Base-by-base conservation (phyloP, 768 basidiomycete genomes). In the Daedaleopsis sinensis region DNA sequence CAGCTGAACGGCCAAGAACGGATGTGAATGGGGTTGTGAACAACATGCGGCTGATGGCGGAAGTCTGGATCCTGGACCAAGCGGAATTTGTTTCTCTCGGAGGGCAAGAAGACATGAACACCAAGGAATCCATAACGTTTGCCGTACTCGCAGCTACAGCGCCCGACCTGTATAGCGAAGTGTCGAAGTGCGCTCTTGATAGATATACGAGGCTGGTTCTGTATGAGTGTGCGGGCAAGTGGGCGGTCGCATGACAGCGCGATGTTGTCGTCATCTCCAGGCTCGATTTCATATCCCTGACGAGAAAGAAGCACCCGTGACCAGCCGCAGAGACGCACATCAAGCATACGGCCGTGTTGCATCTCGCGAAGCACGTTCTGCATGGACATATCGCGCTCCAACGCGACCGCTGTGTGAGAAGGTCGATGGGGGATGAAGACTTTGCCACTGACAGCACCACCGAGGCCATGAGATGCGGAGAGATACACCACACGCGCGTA, bases 1-100 rank as follows among this genome's bases (percentile, higher is more conserved):
- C 57, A 38, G 32, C 52, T 32, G 19, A 62, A 62, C n/a, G 61
- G 46, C 61, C 61, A 62, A 2, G 61, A 62, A 13, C 48, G 57
- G 32, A 62, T 32, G 39, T 62, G 61, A 18, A 47, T 19, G 32
- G 57, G 52, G 27, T 62, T 42, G 15, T 62, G 38, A 5, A 42
- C n/a, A n/a, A n/a, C n/a, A n/a, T n/a, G n/a, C n/a, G n/a, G n/a
- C n/a, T n/a, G 10, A 39, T 23, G 36, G 57, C 15, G 51, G 37
- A 21, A 44, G 4, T 52, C 52, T 2, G 32, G 12, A 8, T 15
- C 37, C 36, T 36, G 8, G 24, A n/a, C 24, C 16, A 27, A 42
- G n/a, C 6, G 47, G 46, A 38, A 15, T 24, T 13, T 39, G 39
- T 32, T 21, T 35, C 27, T 32, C 24, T 47, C 15, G 52, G 27